Conservation (phyloP, 108 stramenopile genomes). For the Stephanodiscus triporus region DNA sequence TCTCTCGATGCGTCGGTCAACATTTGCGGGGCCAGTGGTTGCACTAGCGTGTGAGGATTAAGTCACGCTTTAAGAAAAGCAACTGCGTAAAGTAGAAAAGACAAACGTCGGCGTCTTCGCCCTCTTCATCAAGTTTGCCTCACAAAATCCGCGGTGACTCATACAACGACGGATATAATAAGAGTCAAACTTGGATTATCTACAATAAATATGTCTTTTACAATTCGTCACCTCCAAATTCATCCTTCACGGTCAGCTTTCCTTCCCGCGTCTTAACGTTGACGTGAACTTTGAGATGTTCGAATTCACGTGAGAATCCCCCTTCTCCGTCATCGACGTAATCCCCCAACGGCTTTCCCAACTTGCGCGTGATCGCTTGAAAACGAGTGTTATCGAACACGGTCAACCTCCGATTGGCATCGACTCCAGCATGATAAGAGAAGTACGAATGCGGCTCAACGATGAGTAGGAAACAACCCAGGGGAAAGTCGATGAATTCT, state of each 20-base stretch:
- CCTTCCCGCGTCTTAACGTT: conserved; percentile 4
- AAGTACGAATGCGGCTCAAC: conserved; percentile 42
- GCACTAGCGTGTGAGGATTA: no score
- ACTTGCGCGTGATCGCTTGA: conserved; percentile 19
- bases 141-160: no score
- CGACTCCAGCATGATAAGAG: conserved; percentile 29
- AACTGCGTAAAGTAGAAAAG: no score
- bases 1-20: no score
- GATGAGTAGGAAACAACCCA: conserved; percentile 34
- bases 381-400: conserved; percentile 16
- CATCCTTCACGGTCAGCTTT: background rate
- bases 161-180: no score
- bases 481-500: conserved; percentile 25
- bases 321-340: conserved; percentile 12
- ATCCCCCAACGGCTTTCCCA: conserved; percentile 23
- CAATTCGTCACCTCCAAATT: background rate
- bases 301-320: conserved; percentile 11
- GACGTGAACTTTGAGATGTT: conserved; percentile 19
- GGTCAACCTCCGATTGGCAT: background rate
- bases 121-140: no score
- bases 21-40: no score
- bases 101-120: no score
- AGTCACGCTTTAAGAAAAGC: no score
- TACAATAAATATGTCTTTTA: no score
- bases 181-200: no score